These are phyloP conservation scores for Skeletonema menzelii DNA, from an alignment of 108 stramenopile species.

Conservation along the genomic window DNA sequence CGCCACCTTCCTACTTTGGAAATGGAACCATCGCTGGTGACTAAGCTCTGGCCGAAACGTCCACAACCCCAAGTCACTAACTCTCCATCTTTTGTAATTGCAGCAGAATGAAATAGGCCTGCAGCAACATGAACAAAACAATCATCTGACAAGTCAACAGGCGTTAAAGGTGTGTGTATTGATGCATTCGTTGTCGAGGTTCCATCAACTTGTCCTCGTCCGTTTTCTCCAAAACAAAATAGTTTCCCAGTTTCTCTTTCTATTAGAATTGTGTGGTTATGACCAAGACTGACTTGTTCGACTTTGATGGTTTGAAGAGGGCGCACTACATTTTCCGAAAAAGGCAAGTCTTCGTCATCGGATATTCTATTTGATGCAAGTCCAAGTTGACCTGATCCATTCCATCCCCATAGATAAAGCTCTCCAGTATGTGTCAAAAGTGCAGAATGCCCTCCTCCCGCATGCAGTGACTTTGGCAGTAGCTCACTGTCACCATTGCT, in stretches of 20 bases:
- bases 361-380: background rate
- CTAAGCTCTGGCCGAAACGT: constrained; percentile 63
- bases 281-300: constrained; percentile 63
- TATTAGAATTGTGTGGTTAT: constrained; percentile 74
- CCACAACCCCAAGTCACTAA: constrained; percentile 79
- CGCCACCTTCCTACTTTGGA: constrained; percentile 58
- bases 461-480: constrained; percentile 47
- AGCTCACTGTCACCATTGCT: background rate
- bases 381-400: constrained; percentile 75
- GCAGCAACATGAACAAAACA: constrained; percentile 55
- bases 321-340: constrained; percentile 13
- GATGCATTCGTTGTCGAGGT: background rate
- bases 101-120: constrained; percentile 86
- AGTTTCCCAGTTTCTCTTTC: constrained; percentile 63
- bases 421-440: constrained; percentile 62
- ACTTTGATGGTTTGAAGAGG: constrained; percentile 54
- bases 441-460: constrained; percentile 82
- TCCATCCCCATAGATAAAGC: constrained; percentile 86
- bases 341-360: background rate
- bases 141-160: constrained; percentile 19
- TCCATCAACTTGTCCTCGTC: constrained; percentile 60
- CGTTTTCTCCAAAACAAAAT: constrained; percentile 71
- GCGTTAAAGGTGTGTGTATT: constrained; percentile 12
- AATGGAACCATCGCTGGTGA: constrained; percentile 1
- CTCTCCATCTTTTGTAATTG: constrained; percentile 61